Evolutionary conservation across 148 eudicot species (phyloP).

Genomic region (Arctostaphylos glauca): DNA sequence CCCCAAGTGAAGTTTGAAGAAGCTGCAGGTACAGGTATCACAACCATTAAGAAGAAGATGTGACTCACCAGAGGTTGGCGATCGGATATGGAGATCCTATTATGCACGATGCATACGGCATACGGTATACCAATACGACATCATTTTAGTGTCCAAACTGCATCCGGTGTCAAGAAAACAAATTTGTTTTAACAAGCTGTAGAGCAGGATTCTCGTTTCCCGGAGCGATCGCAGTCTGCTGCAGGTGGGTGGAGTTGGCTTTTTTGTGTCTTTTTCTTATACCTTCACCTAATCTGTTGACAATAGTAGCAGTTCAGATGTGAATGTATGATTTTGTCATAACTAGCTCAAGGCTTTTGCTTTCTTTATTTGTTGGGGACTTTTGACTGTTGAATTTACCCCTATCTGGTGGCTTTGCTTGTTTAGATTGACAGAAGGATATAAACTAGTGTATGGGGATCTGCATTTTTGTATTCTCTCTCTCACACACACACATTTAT

Average conservation of each 20-base stretch:
- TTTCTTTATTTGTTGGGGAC: slow-evolving; percentile 8
- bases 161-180: too few species aligned
- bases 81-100: neutral
- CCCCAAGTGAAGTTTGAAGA: neutral
- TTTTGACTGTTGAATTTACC: neutral
- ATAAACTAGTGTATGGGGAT: neutral
- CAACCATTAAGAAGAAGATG: neutral
- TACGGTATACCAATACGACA: too few species aligned
- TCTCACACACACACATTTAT: too few species aligned
- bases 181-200: too few species aligned
- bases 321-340: neutral
- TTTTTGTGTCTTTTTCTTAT: neutral
- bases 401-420: neutral
- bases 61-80: neutral
- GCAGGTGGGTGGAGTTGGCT: neutral
- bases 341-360: neutral
- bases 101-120: too few species aligned
- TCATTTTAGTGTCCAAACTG: too few species aligned
- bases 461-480: neutral
- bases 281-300: slow-evolving; percentile 7
- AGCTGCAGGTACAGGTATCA: neutral
- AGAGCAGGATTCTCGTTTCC: too few species aligned
- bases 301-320: neutral
- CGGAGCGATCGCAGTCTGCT: neutral
- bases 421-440: neutral